Percentiles rank a stretch among this genome's conserved stretches.
Conservation (phyloP, 2,329 filamentous ascomycete genomes). For the Neocatenulostroma microsporum region DNA sequence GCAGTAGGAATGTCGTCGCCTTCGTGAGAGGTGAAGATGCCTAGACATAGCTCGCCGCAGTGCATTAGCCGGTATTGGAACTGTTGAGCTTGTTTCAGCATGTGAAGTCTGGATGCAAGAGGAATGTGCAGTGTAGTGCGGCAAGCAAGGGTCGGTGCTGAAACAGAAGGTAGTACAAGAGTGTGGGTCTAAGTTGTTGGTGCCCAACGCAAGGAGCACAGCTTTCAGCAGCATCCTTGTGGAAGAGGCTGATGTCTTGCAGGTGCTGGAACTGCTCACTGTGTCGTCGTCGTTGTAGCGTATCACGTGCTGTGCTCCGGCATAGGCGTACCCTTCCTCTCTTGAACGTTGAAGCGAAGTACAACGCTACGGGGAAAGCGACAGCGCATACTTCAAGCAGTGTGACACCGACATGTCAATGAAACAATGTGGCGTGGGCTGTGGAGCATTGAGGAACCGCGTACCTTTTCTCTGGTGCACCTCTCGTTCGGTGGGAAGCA, state of each 20-base stretch:
- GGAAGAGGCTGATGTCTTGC: not conserved
- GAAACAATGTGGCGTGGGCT: no score
- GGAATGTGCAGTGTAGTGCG: slow-evolving; percentile 24
- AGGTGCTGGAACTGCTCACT: no score
- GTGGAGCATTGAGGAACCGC: no score
- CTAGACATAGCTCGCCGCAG: slow-evolving; percentile 70
- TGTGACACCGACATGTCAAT: slow-evolving; percentile 21
- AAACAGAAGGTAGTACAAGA: slow-evolving; percentile 1
- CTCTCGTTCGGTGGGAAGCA: slow-evolving; percentile 53
- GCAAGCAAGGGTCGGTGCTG: slow-evolving; percentile 4
- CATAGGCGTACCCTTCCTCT: not conserved
- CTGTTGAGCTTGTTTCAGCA: slow-evolving; percentile 55
- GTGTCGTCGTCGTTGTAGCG: no score
- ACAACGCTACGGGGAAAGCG: slow-evolving; percentile 15
- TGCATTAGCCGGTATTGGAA: slow-evolving; percentile 66
- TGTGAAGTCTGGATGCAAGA: slow-evolving; percentile 40
- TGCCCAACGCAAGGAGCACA: slow-evolving; percentile 8
- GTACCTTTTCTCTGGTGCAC: slow-evolving; percentile 53
- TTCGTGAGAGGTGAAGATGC: slow-evolving; percentile 64
- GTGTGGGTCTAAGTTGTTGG: no score
- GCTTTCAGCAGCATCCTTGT: slow-evolving; percentile 1
- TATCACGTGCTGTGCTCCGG: slow-evolving; percentile 7
- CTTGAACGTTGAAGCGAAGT: slow-evolving; percentile 3
- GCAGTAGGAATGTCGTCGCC: slow-evolving; percentile 51
- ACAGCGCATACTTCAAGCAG: slow-evolving; percentile 23